A percentile compares a stretch with the other conserved stretches of the same genome.
Evolutionary conservation across 352 stramenopile genomes (phyloP).

Genomic region (Globisporangium cederbergense): DNA sequence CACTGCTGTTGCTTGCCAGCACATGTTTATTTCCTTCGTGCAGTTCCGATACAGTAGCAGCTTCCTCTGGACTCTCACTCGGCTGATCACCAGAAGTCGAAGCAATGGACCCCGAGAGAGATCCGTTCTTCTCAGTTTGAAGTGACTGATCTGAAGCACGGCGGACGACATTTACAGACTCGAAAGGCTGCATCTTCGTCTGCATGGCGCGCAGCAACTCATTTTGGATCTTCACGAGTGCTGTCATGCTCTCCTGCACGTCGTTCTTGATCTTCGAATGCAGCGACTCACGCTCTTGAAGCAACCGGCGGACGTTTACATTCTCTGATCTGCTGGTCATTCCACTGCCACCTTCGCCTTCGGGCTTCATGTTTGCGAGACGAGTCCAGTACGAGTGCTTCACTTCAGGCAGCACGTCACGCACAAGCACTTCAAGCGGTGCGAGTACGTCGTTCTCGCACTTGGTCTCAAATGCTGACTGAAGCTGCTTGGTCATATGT

Average conservation of each 20-base stretch:
- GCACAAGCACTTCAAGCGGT: slow-evolving; percentile 39
- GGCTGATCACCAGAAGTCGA: background rate
- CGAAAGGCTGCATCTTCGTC: slow-evolving; percentile 32
- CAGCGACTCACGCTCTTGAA: slow-evolving; percentile 50
- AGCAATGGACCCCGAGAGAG: background rate
- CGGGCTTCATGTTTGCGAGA: slow-evolving; percentile 23
- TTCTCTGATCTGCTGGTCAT: slow-evolving; percentile 9
- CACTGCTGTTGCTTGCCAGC: background rate
- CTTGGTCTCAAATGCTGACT: slow-evolving; percentile 37
- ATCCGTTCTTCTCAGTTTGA: background rate
- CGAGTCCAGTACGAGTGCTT: slow-evolving; percentile 80
- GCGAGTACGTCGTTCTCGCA: slow-evolving; percentile 44
- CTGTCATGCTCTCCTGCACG: slow-evolving; percentile 50
- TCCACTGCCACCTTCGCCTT: background rate
- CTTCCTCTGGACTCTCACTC: background rate
- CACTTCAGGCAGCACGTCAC: slow-evolving; percentile 58
- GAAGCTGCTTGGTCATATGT: slow-evolving; percentile 30
- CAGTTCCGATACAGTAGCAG: background rate
- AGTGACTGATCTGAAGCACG: background rate
- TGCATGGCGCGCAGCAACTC: slow-evolving; percentile 37
- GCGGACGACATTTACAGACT: slow-evolving; percentile 12
- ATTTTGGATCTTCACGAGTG: slow-evolving; percentile 48
- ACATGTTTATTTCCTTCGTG: background rate
- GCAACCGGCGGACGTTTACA: slow-evolving; percentile 38
- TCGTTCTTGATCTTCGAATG: slow-evolving; percentile 37